phyloP scores from a whole-genome alignment of 257 asterid genomes.

The Petunia secreta region DNA sequence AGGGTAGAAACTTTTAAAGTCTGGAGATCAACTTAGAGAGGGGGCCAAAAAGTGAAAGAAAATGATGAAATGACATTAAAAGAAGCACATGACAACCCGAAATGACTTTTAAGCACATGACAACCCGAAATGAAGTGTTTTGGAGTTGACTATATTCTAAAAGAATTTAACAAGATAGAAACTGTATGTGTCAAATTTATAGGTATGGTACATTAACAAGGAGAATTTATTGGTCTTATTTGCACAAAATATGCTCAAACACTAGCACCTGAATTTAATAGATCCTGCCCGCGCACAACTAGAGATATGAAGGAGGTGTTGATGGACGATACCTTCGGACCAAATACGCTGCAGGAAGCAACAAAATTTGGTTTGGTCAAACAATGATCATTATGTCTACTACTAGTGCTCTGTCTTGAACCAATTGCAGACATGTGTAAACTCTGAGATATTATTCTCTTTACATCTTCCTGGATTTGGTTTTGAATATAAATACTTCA shows the following conservation, averaged over 20 bases:
- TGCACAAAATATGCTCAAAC: conserved; percentile 20
- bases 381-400: conserved; percentile 22
- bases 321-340: conserved; percentile 64
- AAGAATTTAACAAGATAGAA: neutral
- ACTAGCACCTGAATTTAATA: neutral
- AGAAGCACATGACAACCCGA: neutral
- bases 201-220: neutral
- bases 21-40: neutral
- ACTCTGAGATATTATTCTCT: conserved; percentile 77
- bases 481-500: conserved; percentile 56
- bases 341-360: conserved; percentile 86
- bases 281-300: neutral
- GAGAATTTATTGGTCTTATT: neutral
- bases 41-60: neutral
- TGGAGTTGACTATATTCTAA: neutral
- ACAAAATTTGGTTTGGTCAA: conserved; percentile 59
- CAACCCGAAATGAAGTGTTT: neutral
- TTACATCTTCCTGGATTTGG: conserved; percentile 82
- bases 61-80: neutral
- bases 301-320: neutral
- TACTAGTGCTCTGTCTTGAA: conserved; percentile 29
- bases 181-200: neutral
- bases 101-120: no score
- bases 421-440: conserved; percentile 57
- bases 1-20: neutral